These are phyloP conservation scores for Hortiboletus campestris DNA, from an alignment of 768 basidiomycete genomes.

Conservation along the genomic window DNA sequence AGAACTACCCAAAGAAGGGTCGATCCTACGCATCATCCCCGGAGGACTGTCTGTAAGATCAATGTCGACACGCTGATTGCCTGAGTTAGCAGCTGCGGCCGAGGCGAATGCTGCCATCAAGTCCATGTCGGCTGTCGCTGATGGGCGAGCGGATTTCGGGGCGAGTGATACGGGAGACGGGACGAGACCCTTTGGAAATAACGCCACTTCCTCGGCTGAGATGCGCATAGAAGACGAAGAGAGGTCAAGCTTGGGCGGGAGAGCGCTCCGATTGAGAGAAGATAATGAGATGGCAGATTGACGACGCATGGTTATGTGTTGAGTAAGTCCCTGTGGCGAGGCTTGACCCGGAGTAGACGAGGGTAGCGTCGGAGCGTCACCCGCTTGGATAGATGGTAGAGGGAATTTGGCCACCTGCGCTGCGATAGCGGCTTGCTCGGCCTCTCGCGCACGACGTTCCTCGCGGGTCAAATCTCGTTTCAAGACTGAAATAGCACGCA, in stretches of 20 bases:
- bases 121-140: conserved; percentile 56
- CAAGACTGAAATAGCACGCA: conserved; percentile 68
- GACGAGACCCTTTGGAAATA: conserved; percentile 59
- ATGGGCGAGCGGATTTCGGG: conserved; percentile 70
- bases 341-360: conserved; percentile 34
- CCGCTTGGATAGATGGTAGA: conserved; percentile 20
- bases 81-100: conserved; percentile 37
- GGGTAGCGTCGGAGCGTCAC: conserved; percentile 19
- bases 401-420: conserved; percentile 25
- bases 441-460: conserved; percentile 50
- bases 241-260: conserved; percentile 78
- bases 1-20: conserved; percentile 51
- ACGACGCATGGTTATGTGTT: conserved; percentile 46
- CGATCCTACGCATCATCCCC: conserved; percentile 25
- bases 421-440: conserved; percentile 42
- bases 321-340: conserved; percentile 34
- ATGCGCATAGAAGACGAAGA: conserved; percentile 67
- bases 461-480: conserved; percentile 67
- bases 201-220: conserved; percentile 57
- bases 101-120: conserved; percentile 62
- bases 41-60: conserved; percentile 50
- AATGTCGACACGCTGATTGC: conserved; percentile 42
- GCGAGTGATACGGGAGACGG: conserved; percentile 78
- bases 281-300: conserved; percentile 79
- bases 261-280: conserved; percentile 67